These are phyloP conservation scores for Cercospora canescens DNA, from an alignment of 2,329 filamentous ascomycete genomes.

Conservation along the genomic window DNA sequence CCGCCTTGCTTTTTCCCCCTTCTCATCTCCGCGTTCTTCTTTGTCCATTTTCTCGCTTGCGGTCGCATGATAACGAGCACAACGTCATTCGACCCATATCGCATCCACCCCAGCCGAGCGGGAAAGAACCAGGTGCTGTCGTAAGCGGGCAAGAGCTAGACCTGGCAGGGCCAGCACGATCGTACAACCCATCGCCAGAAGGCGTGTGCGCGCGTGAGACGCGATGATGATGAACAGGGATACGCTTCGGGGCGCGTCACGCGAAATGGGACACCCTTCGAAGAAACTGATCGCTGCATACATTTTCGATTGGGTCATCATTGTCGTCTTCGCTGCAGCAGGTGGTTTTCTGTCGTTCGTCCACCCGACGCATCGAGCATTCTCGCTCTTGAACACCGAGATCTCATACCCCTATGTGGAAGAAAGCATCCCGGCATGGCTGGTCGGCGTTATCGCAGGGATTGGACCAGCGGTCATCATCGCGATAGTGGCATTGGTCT, in stretches of 20 bases:
- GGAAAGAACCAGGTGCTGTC: not conserved
- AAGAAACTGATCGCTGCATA: slow-evolving; percentile 62
- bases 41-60: not conserved
- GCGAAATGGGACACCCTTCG: slow-evolving; percentile 15
- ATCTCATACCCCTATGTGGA: slow-evolving; percentile 76
- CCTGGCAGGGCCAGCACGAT: not conserved
- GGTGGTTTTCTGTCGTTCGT: slow-evolving; percentile 52
- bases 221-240: slow-evolving; percentile 3
- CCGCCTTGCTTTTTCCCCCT: not conserved
- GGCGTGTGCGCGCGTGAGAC: not conserved
- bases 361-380: slow-evolving; percentile 67
- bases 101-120: not conserved
- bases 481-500: slow-evolving; percentile 63
- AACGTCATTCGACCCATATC: not conserved
- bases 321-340: slow-evolving; percentile 44
- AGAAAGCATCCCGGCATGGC: slow-evolving; percentile 70
- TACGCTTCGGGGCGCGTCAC: slow-evolving; percentile 13
- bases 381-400: slow-evolving; percentile 69
- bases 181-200: not conserved
- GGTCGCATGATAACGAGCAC: not conserved
- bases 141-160: not conserved
- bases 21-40: not conserved
- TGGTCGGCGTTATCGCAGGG: slow-evolving; percentile 65
- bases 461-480: slow-evolving; percentile 68
- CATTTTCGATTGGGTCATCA: slow-evolving; percentile 71